Evolutionary conservation across 495 filamentous ascomycete species (phyloP), one percentile per base, ranked within the genome.

Genomic region (Penicillium diatomitis): DNA sequence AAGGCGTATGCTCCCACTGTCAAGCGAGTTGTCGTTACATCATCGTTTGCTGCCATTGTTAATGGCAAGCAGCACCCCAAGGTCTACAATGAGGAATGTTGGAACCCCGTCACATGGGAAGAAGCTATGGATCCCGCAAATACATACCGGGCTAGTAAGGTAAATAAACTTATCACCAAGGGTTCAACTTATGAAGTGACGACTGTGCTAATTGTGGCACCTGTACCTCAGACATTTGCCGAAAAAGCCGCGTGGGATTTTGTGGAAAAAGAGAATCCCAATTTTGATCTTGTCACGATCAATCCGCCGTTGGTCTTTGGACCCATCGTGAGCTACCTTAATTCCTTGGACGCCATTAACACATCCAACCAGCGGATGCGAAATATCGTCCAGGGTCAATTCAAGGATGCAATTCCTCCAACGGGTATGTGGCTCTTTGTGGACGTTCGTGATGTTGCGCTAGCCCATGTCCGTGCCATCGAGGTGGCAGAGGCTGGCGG

Each of bases 211-310:
- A 56, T 35, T 12, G 10, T 2, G 36, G 8, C 27, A 6, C 8
- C 35, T 0, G 5, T 38, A 12, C 8, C 7, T 8, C 3, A 74
- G 66, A 78, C 74, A 8, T 74, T 76, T 36, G 75, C 75, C 5
- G 84, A 88, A 55, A 81, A 77, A 56, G 86, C 87, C 3, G 87
- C 87, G 0, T 92, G 87, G 87, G 80, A 89, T 5, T 90, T 90
- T 57, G 68, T 89, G 4, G 80, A 86, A 65, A 80, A 83, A 41
- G 83, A 88, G 64, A 86, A 88, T 64, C 86, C 85, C 0, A 82
- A 80, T 56, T 92, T 92, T 56, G 77, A 81, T 36, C 53, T 97
- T 39, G 73, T 79, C 6, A 94, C 88, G 0, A 75, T 90, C 56
- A 81, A 82, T 56, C 75, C 75, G 44, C 84, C 87, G 0, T 63